These are phyloP conservation scores for Borealophlyctis nickersoniae DNA, from an alignment of 192 early-diverging fungal genomes.

Conservation along the genomic window DNA sequence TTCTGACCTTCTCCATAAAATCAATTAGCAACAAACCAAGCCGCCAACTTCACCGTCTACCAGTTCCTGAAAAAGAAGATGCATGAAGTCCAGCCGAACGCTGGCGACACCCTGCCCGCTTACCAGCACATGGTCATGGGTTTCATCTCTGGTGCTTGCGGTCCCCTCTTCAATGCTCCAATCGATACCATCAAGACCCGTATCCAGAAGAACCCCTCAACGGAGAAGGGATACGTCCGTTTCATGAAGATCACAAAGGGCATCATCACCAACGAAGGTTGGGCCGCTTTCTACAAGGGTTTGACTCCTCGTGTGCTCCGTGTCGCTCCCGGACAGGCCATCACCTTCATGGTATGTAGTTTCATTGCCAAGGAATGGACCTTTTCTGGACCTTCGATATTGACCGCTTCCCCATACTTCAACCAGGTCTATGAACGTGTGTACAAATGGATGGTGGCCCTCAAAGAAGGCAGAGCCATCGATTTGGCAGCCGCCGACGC, in stretches of 20 bases:
- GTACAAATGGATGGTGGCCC: slow-evolving; percentile 41
- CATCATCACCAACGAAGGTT: slow-evolving; percentile 87
- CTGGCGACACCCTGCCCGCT: slow-evolving; percentile 63
- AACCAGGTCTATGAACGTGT: slow-evolving; percentile 39
- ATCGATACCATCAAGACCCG: slow-evolving; percentile 99
- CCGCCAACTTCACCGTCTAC: slow-evolving; percentile 97
- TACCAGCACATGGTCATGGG: slow-evolving; percentile 90
- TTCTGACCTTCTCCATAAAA: background rate
- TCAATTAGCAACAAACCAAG: slow-evolving; percentile 90
- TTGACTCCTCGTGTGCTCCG: slow-evolving; percentile 87
- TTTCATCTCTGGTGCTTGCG: slow-evolving; percentile 74
- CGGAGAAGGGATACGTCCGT: slow-evolving; percentile 71
- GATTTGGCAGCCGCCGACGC: too few relatives aligned
- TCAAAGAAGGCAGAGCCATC: slow-evolving; percentile 13
- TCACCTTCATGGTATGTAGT: slow-evolving; percentile 86
- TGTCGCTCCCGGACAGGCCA: slow-evolving; percentile 94
- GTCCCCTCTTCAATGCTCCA: slow-evolving; percentile 92
- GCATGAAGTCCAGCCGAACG: slow-evolving; percentile 59
- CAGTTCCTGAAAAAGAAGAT: slow-evolving; percentile 84
- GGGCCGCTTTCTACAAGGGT: slow-evolving; percentile 92
- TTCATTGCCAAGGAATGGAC: slow-evolving; percentile 5
- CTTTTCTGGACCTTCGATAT: background rate
- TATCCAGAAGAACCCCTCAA: slow-evolving; percentile 80
- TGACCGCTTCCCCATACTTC: background rate
- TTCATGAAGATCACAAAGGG: slow-evolving; percentile 73